phyloP scores from a whole-genome alignment of 345 rosid genomes.

The Pistacia integerrima region DNA sequence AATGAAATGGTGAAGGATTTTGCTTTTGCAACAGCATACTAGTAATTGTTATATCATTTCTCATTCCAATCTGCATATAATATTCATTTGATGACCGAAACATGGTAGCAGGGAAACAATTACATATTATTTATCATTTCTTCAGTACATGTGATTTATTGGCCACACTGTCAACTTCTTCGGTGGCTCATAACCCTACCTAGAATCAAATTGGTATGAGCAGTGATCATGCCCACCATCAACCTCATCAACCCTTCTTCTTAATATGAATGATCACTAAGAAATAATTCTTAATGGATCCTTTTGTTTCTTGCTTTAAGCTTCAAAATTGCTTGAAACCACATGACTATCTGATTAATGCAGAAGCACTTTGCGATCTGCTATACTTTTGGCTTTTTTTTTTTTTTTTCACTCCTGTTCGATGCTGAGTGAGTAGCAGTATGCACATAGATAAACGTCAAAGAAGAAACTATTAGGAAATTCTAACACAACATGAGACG shows the following conservation, averaged over 20 bases:
- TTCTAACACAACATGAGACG: constrained; percentile 16
- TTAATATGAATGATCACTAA: background rate
- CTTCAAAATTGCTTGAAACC: background rate
- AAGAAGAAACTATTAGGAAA: constrained; percentile 20
- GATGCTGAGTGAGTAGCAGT: background rate
- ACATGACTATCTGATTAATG: background rate
- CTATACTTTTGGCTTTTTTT: background rate
- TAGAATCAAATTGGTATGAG: background rate
- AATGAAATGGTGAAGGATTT: background rate
- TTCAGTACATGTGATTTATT: background rate
- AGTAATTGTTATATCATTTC: background rate
- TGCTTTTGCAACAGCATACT: background rate
- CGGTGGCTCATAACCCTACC: background rate
- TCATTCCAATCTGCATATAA: background rate
- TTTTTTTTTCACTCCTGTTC: background rate
- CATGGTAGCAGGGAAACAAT: background rate
- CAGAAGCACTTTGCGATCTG: background rate
- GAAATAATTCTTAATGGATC: background rate
- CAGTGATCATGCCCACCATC: background rate
- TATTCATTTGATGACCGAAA: background rate
- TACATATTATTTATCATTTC: background rate
- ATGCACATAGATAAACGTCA: background rate
- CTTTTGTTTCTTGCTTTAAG: background rate
- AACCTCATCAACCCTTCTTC: background rate
- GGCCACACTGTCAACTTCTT: background rate